Conservation (phyloP, 2,329 filamentous ascomycete species). For the Fusarium neocosmosporiellum region DNA sequence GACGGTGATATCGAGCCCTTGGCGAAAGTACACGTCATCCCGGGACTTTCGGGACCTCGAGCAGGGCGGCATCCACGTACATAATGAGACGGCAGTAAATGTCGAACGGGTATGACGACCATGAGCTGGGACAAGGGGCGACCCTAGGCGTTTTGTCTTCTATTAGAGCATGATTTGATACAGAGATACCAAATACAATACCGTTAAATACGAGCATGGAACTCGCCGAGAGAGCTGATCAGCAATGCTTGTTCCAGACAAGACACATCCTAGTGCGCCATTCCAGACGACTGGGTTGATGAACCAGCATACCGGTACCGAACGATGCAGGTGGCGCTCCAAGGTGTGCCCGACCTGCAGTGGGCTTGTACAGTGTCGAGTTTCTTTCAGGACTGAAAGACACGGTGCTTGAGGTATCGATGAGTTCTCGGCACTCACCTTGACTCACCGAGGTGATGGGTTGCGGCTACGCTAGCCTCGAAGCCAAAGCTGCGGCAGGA, state of each 20-base stretch:
- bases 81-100: slow-evolving; percentile 25
- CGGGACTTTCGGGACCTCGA: slow-evolving; percentile 25
- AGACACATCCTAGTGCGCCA: neutral
- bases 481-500: neutral
- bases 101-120: slow-evolving; percentile 21
- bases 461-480: slow-evolving; percentile 9
- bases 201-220: neutral
- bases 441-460: slow-evolving; percentile 1
- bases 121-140: slow-evolving; percentile 22
- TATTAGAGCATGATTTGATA: neutral
- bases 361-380: neutral
- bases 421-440: slow-evolving; percentile 17
- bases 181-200: slow-evolving; percentile 32
- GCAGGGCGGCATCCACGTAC: slow-evolving; percentile 15
- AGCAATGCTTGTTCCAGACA: neutral
- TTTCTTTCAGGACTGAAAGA: neutral
- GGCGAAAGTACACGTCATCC: slow-evolving; percentile 28
- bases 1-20: slow-evolving; percentile 28
- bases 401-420: neutral
- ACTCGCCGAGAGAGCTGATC: neutral
- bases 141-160: slow-evolving; percentile 24
- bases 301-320: slow-evolving; percentile 9
- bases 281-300: neutral
- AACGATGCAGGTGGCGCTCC: neutral
- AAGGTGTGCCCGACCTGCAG: neutral